A percentile compares a stretch with the other conserved stretches of the same genome.
phyloP scores from a whole-genome alignment of 2,329 filamentous ascomycete species.

The Phymatotrichopsis omnivora region DNA sequence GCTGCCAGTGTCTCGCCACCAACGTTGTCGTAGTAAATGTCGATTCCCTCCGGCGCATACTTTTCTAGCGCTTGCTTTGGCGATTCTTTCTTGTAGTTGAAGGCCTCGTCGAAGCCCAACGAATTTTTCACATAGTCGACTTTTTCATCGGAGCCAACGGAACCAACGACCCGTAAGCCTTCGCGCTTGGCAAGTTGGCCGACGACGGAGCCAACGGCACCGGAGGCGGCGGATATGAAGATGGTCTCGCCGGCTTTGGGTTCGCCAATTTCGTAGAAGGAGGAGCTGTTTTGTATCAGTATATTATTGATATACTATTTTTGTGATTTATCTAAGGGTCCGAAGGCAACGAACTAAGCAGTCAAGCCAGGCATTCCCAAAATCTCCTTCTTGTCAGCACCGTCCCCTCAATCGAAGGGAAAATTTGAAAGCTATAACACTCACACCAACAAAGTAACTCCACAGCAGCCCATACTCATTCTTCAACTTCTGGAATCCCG shows the following conservation, averaged over 20 bases:
- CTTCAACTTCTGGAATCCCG: conserved; percentile 46
- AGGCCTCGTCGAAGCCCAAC: conserved; percentile 61
- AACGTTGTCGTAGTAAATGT: conserved; percentile 77
- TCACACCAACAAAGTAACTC: conserved; percentile 59
- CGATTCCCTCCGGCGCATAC: conserved; percentile 65
- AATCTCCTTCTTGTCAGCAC: no score
- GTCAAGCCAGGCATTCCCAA: conserved; percentile 72
- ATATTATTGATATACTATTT: background rate
- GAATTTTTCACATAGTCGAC: conserved; percentile 61
- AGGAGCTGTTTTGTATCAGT: conserved; percentile 36
- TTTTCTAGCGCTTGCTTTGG: conserved; percentile 56
- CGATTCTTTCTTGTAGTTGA: conserved; percentile 82
- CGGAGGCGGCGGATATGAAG: conserved; percentile 68
- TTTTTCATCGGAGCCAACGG: conserved; percentile 70
- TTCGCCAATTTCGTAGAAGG: conserved; percentile 63
- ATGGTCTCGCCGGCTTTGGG: conserved; percentile 72
- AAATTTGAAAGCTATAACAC: no score
- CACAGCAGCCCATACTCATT: conserved; percentile 60
- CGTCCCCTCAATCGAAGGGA: no score
- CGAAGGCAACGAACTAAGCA: conserved; percentile 44
- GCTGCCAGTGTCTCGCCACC: conserved; percentile 65
- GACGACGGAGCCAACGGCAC: conserved; percentile 72
- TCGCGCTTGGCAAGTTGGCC: conserved; percentile 76
- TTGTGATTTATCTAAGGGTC: background rate
- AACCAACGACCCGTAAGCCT: conserved; percentile 68